Base-by-base conservation (phyloP, 148 eudicot genomes). In the Rhododendron ovatum region DNA sequence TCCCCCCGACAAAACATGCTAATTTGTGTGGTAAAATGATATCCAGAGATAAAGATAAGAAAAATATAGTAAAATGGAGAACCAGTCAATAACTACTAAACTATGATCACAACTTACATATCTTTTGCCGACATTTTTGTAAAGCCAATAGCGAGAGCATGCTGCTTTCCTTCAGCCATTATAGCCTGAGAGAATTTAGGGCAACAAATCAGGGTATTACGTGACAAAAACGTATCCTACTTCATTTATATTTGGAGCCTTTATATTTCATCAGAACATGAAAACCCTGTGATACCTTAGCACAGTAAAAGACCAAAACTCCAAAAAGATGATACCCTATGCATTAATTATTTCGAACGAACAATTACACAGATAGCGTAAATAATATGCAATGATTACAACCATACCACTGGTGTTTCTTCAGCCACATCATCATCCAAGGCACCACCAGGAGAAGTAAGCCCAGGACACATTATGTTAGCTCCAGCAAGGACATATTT, bases 131-230 rank as follows among this genome's bases (percentile, higher is more conserved):
- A 94, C 96, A 97, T 94, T 92, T 97, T 97, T 24, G 99, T 95
- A 88, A 93, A 97, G 86, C 98, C 99, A 87, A 97, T 97, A 71
- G 99, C 99, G 78, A 97, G 99, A 88, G 99, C 99, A 91, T 97
- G 98, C 78, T 97, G 93, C 93, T 97, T 97, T 74, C 99, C 99
- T 92, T 97, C 99, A 82, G 99, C 99, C 99, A 97, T 95, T 89
- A 97, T 97, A 67, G 99, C 99, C 99, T 95, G 91, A 74, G 18
- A 88, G 53, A 79, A 79, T 84, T 78, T 73, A 88, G 33, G 48
- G 63, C 7, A 65, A 78, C 45, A 35, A 48, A 81, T 87, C 78
- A 89, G 84, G 43, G 10, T 76, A 59, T 20, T 11, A 22, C 5
- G 35, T 14, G n/a, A 74, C 17, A 28, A 71, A 12, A 69, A 78